Conservation (phyloP, 1,139 yeast species). For the Yamadazyma siamensis region DNA sequence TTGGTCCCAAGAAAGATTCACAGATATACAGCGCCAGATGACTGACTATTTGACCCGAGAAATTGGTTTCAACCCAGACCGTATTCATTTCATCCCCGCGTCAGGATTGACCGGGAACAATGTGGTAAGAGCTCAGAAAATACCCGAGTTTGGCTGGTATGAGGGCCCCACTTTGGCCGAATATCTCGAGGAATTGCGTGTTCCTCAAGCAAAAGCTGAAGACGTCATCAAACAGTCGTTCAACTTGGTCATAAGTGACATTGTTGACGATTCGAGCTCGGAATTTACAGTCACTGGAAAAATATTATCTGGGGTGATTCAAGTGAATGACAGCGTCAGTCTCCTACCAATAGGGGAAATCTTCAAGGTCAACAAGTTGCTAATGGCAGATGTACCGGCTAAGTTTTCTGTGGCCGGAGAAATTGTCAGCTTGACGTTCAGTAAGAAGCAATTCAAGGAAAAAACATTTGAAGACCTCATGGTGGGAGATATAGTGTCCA, state of each 20-base stretch:
- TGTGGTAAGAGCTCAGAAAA: conserved; percentile 47
- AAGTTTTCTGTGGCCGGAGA: conserved; percentile 68
- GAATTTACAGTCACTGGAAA: conserved; percentile 63
- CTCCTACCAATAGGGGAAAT: conserved; percentile 51
- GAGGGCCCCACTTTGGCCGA: conserved; percentile 62
- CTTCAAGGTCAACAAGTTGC: conserved; percentile 32
- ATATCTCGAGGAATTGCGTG: conserved; percentile 41
- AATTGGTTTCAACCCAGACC: conserved; percentile 53
- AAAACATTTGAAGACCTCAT: conserved; percentile 49
- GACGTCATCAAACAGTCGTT: conserved; percentile 36
- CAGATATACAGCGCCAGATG: conserved; percentile 58
- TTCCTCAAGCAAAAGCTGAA: conserved; percentile 18
- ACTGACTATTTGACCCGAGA: conserved; percentile 52
- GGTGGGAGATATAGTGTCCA: conserved; percentile 69
- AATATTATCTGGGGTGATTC: conserved; percentile 70
- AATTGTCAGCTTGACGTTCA: conserved; percentile 57
- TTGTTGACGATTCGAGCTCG: conserved; percentile 26
- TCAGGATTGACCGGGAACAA: conserved; percentile 86
- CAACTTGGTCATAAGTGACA: conserved; percentile 50
- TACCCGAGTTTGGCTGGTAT: conserved; percentile 52
- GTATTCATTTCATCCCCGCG: conserved; percentile 72
- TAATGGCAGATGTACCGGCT: conserved; percentile 21
- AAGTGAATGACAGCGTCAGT: conserved; percentile 68
- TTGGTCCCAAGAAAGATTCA: conserved; percentile 68
- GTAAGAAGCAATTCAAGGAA: conserved; percentile 35